Percentiles rank a stretch among this genome's conserved stretches.
These are phyloP conservation scores for Gaertneriomyces sp. DNA, from an alignment of 192 early-diverging fungal species.

Conservation along the genomic window DNA sequence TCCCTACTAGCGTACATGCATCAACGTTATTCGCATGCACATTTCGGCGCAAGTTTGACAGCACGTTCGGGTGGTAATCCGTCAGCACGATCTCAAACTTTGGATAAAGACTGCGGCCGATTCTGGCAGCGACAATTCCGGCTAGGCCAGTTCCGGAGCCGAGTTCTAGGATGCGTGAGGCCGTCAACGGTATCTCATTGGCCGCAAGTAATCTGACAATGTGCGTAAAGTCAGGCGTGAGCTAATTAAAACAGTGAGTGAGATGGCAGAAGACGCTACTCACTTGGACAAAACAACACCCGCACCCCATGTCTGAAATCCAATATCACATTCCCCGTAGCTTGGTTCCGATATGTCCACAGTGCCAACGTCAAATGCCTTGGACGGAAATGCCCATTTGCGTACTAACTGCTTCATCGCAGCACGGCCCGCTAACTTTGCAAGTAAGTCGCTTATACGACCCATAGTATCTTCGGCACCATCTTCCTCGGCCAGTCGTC, in stretches of 20 bases:
- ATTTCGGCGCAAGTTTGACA: slow-evolving; percentile 21
- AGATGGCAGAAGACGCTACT: background rate
- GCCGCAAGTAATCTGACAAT: too few relatives aligned
- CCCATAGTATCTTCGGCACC: slow-evolving; percentile 1
- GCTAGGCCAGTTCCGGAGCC: slow-evolving; percentile 35
- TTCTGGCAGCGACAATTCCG: slow-evolving; percentile 21
- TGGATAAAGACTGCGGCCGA: background rate
- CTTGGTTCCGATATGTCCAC: slow-evolving; percentile 17
- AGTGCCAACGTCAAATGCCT: background rate
- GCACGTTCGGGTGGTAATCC: slow-evolving; percentile 32
- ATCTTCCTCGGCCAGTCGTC: background rate
- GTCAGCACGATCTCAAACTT: slow-evolving; percentile 6
- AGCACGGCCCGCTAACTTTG: slow-evolving; percentile 6
- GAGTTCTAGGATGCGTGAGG: slow-evolving; percentile 27
- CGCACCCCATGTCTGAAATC: slow-evolving; percentile 40
- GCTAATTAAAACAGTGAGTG: too few relatives aligned
- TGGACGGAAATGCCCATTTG: slow-evolving; percentile 1
- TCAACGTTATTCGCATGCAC: slow-evolving; percentile 16
- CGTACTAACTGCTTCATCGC: slow-evolving; percentile 4
- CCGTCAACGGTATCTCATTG: too few relatives aligned
- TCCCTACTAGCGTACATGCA: background rate
- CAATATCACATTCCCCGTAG: slow-evolving; percentile 30
- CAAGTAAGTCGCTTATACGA: background rate
- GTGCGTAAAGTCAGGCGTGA: too few relatives aligned
- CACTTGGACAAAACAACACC: slow-evolving; percentile 31